A percentile compares a stretch with the other conserved stretches of the same genome.
Conservation (phyloP, 129 eudicot genomes). For the Pulicaria dysenterica region DNA sequence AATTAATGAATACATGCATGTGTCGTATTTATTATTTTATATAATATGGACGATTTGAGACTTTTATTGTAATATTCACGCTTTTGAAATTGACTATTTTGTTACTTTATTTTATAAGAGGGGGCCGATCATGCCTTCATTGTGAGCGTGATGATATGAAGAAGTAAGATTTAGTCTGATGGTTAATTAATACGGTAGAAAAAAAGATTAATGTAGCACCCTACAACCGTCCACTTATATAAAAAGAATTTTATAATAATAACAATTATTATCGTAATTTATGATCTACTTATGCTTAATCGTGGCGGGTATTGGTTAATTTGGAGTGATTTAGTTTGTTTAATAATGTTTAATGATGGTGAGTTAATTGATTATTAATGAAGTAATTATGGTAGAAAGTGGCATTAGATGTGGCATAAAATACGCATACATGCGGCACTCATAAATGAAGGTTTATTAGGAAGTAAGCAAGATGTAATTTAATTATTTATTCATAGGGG, state of each 20-base stretch:
- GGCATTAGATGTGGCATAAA: slow-evolving; percentile 29
- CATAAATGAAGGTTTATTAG: slow-evolving; percentile 31
- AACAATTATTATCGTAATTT: neutral
- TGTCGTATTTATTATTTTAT: slow-evolving; percentile 8
- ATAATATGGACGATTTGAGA: neutral
- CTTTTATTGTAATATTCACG: neutral
- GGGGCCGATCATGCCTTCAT: too few species aligned
- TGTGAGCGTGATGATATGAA: too few species aligned
- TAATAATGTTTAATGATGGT: neutral
- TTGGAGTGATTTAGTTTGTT: neutral
- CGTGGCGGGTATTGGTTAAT: too few species aligned
- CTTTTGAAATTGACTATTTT: slow-evolving; percentile 12
- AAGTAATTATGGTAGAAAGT: slow-evolving; percentile 10
- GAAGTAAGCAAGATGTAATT: slow-evolving; percentile 26
- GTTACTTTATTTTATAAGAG: neutral
- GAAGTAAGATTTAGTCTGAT: too few species aligned
- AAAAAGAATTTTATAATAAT: too few species aligned
- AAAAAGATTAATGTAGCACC: too few species aligned
- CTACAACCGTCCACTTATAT: too few species aligned
- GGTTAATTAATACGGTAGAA: too few species aligned
- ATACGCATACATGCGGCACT: slow-evolving; percentile 26
- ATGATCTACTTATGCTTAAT: neutral
- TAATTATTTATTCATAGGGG: too few species aligned
- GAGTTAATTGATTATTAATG: slow-evolving; percentile 14
- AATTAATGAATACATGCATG: slow-evolving; percentile 18